Evolutionary conservation across 2,329 filamentous ascomycete species (phyloP), one percentile per base, ranked within the genome.

Genomic region (Clonostachys sp.): DNA sequence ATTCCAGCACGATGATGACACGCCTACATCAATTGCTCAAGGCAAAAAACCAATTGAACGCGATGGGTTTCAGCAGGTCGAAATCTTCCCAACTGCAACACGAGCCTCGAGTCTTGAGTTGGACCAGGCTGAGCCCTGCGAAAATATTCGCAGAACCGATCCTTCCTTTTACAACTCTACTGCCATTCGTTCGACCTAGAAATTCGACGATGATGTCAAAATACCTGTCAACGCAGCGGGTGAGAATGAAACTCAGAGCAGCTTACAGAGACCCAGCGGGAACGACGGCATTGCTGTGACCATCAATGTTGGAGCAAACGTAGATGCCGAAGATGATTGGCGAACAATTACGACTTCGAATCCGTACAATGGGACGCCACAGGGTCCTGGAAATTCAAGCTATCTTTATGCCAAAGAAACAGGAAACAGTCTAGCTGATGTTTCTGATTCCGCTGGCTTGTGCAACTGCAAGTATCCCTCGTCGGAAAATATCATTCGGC

Each of bases 1-100:
- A 0, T 78, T 77, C 57, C 62, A 63, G 43, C 77, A 74, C 50
- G 73, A 77, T 52, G 61, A 58, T 34, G 61, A 62, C 9, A 51
- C 58, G 49, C 60, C 10, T 70, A 70, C 38, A 9, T 10, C 24
- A 30, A 30, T 30, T 30, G 24, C 24, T 10, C 8, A 30, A 10
- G 24, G 24, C 8, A 10, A 30, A 30, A 30, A 30, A 4, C 24
- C 24, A 30, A 30, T 53, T 74, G 9, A 59, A 64, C 8, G 57
- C 65, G 5, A 59, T 63, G 2, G 65, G 63, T 48, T 72, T 76
- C 50, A 61, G 66, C 47, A 70, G 76, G 12, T 62, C 75, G 13
- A 75, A 70, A 47, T 62, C 55, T 20, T 66, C 63, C 8, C 62
- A 75, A 17, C 63, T 61, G 30, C 59, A 57, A 17, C 50, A 62